Conservation (phyloP, 108 stramenopile species). For the Stephanodiscus minutulus region DNA sequence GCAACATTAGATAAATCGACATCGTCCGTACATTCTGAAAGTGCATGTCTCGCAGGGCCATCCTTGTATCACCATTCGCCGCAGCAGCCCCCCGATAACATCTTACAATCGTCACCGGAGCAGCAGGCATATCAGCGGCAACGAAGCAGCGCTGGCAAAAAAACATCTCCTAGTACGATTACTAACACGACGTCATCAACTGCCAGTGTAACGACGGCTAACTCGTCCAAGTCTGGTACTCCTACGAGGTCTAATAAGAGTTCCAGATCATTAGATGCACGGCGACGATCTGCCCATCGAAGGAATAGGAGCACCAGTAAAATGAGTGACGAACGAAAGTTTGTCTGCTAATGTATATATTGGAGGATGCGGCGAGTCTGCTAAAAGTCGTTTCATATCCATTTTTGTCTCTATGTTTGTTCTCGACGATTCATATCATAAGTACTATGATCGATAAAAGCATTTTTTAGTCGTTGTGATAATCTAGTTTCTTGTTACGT, state of each 20-base stretch:
- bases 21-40: slow-evolving; percentile 7
- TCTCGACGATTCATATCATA: neutral
- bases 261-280: slow-evolving; percentile 4
- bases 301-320: neutral
- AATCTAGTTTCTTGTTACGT: too few relatives aligned
- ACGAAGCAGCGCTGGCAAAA: neutral
- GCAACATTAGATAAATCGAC: neutral
- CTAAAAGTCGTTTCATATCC: neutral
- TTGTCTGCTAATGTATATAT: slow-evolving; percentile 11
- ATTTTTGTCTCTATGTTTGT: neutral
- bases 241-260: neutral
- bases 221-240: slow-evolving; percentile 17
- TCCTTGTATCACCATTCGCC: slow-evolving; percentile 11
- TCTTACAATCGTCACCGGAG: neutral
- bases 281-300: slow-evolving; percentile 7
- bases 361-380: neutral
- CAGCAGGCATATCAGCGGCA: neutral
- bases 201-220: slow-evolving; percentile 31
- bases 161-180: slow-evolving; percentile 10
- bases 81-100: neutral
- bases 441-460: neutral
- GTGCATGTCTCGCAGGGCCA: neutral
- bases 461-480: too few relatives aligned
- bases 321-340: slow-evolving; percentile 19
- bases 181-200: slow-evolving; percentile 22